Evolutionary conservation across 768 basidiomycete genomes (phyloP).

Genomic region (Suillus decipiens): DNA sequence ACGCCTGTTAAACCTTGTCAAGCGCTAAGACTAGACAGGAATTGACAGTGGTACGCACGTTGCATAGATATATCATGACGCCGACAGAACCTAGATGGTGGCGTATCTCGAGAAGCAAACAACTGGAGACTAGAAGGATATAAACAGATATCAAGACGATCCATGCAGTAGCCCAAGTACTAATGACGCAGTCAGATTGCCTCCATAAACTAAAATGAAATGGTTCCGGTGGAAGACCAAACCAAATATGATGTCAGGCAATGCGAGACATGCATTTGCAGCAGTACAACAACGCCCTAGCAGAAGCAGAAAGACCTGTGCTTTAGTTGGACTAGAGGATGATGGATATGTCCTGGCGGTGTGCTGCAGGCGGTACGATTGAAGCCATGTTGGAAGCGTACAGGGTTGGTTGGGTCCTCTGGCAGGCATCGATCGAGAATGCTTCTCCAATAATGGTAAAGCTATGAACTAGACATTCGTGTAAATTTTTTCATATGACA

Average conservation of each 20-base stretch:
- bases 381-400: constrained; percentile 3
- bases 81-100: background rate
- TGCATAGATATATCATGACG: background rate
- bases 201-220: constrained; percentile 23
- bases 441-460: background rate
- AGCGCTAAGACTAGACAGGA: background rate
- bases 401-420: background rate
- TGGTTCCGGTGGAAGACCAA: constrained; percentile 18
- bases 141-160: background rate
- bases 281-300: background rate
- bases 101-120: background rate
- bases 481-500: background rate
- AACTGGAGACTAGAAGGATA: constrained; percentile 1
- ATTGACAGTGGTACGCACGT: background rate
- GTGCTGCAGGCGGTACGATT: background rate
- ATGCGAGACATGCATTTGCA: background rate
- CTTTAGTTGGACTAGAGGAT: background rate
- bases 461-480: too few species aligned
- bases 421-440: background rate
- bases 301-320: background rate
- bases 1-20: background rate
- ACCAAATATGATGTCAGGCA: constrained; percentile 14
- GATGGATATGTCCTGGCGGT: background rate
- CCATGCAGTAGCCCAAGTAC: constrained; percentile 13
- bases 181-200: constrained; percentile 26